These are phyloP conservation scores for Pythium rishiriense DNA, from an alignment of 352 stramenopile genomes.

Conservation along the genomic window DNA sequence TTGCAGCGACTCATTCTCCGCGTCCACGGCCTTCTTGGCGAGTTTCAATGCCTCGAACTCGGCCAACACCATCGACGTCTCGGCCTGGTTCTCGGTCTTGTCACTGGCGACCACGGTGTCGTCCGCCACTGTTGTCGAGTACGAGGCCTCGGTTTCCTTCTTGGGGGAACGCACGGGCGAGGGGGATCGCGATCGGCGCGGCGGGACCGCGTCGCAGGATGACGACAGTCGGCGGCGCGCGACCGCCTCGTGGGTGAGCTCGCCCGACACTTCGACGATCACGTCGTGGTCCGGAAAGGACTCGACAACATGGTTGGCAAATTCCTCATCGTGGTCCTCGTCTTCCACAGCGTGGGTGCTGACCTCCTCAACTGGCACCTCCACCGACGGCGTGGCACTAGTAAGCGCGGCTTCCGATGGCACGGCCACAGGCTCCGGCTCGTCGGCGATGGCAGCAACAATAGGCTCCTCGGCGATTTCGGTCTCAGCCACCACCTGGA, in stretches of 20 bases:
- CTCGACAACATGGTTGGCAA: not conserved
- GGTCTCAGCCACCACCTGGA: not conserved
- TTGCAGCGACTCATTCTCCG: constrained; percentile 41
- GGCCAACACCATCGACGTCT: not conserved
- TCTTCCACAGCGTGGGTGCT: not conserved
- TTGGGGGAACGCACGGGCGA: constrained; percentile 7
- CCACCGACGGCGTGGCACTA: not conserved
- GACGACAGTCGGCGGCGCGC: constrained; percentile 12
- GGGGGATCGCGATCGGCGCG: not conserved
- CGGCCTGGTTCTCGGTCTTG: not conserved
- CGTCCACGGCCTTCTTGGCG: constrained; percentile 43
- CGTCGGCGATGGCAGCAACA: not conserved
- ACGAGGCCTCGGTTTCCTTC: not conserved
- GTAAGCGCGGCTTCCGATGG: not conserved
- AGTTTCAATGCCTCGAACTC: not conserved
- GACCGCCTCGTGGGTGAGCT: constrained; percentile 25
- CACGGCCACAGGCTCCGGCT: not conserved
- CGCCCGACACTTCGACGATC: constrained; percentile 27
- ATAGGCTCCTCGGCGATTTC: not conserved
- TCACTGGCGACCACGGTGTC: not conserved
- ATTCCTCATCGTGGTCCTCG: constrained; percentile 17
- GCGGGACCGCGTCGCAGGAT: not conserved
- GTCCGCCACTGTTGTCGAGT: not conserved
- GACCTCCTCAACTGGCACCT: not conserved
- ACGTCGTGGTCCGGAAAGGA: constrained; percentile 19